phyloP scores from a whole-genome alignment of 345 rosid species.

The Abelmoschus esculentus region DNA sequence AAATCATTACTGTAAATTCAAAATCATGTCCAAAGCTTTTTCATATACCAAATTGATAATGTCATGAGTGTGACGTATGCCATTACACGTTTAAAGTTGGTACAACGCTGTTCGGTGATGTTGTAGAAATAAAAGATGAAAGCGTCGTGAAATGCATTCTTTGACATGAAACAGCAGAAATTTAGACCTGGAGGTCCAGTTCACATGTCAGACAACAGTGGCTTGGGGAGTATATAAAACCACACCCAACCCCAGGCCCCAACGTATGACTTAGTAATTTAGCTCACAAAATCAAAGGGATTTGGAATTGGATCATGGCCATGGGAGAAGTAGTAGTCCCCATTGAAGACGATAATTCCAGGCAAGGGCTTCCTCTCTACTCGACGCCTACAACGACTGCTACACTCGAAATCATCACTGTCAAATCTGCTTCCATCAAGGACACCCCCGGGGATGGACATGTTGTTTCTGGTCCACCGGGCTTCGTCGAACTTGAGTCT shows the following conservation, averaged over 20 bases:
- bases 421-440: neutral
- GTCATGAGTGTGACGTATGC: neutral
- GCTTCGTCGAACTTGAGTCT: conserved; percentile 10
- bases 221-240: neutral
- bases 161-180: neutral
- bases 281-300: neutral
- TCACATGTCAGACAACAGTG: neutral
- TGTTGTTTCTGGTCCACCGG: neutral
- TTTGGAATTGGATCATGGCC: neutral
- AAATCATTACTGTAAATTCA: too few relatives aligned
- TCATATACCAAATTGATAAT: neutral
- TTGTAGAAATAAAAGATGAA: too few relatives aligned
- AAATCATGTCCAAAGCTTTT: too few relatives aligned
- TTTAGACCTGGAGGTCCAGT: neutral
- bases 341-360: neutral
- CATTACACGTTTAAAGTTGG: neutral
- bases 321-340: neutral
- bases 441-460: neutral
- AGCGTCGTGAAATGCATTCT: neutral
- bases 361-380: neutral
- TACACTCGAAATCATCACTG: neutral
- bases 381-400: neutral
- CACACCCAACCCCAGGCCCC: neutral
- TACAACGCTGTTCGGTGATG: too few relatives aligned
- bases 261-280: neutral